Evolutionary conservation across 2,329 filamentous ascomycete genomes (phyloP), one percentile per base, ranked within the genome.

Genomic region (Dendryphion nanum): DNA sequence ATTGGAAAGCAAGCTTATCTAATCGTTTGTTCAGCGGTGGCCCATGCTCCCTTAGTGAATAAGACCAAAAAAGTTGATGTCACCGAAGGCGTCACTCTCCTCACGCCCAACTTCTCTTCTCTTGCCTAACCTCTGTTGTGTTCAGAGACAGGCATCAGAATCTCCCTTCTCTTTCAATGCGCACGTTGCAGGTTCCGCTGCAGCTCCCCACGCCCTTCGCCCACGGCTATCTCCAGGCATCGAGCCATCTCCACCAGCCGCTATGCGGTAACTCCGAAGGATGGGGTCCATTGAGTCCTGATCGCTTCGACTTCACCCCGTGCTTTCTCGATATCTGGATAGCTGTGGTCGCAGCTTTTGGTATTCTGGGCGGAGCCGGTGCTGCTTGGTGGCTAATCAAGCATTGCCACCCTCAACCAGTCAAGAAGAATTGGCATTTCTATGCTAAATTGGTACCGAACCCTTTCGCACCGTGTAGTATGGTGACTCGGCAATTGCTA

Each of bases 321-420:
- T 98, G 93, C 73, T 98, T 98, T 63, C 82, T 97, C 56, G 94
- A 98, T 64, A 80, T 95, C 16, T 90, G 88, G 81, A 80, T 97
- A 42, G 81, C 86, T 21, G 70, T 77, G 2, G 86, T 95, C 18
- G 87, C 88, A 6, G 76, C 75, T 12, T 94, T 85, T 70, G 90
- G 91, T 13, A 74, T 96, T 17, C 38, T 96, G 17, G 77, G 84
- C 47, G 93, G 93, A 41, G 76, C 82, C 6, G 75, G 82, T 31
- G 89, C 91, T 19, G 70, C 95, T 29, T 91, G 84, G 81, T 87
- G 87, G 73, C 73, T 97, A 36, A 64, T 89, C 38, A 81, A 76
- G 51, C 86, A 80, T 67, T 84, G 82, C 58, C 76, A 79, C 36
- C 74, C 82, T 24, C 75, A 81, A 37, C 77, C 79, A 1, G 79